Percentiles rank a stretch among this genome's conserved stretches.
These are phyloP conservation scores for Claviceps sorghi DNA, from an alignment of 2,329 filamentous ascomycete genomes.

Conservation along the genomic window DNA sequence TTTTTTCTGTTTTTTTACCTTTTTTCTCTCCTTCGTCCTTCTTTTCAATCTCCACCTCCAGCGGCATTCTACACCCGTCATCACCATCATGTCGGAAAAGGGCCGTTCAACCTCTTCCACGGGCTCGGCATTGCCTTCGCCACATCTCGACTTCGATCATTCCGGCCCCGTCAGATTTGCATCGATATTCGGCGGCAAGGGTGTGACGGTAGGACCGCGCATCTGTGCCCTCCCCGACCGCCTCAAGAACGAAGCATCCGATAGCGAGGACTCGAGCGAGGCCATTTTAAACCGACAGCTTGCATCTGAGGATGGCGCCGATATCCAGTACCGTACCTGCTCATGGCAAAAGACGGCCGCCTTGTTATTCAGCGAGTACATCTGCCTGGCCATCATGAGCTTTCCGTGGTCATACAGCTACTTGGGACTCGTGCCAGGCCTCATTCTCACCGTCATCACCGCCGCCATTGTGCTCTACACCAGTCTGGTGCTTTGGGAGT, in stretches of 20 bases:
- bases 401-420: slow-evolving; percentile 89
- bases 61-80: neutral
- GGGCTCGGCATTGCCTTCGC: slow-evolving; percentile 5
- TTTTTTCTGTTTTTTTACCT: no score
- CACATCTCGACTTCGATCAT: slow-evolving; percentile 12
- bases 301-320: slow-evolving; percentile 58
- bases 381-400: slow-evolving; percentile 84
- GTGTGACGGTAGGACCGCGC: slow-evolving; percentile 33
- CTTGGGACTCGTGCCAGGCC: slow-evolving; percentile 67
- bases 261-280: slow-evolving; percentile 30
- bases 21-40: no score
- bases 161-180: slow-evolving; percentile 17
- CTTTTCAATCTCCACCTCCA: neutral
- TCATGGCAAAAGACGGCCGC: slow-evolving; percentile 92
- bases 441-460: slow-evolving; percentile 70
- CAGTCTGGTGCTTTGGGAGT: slow-evolving; percentile 51
- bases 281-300: slow-evolving; percentile 51
- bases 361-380: slow-evolving; percentile 87
- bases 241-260: slow-evolving; percentile 21
- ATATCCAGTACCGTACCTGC: slow-evolving; percentile 85
- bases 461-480: slow-evolving; percentile 75
- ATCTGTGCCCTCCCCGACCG: slow-evolving; percentile 32
- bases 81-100: slow-evolving; percentile 16
- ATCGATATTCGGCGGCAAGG: slow-evolving; percentile 23
- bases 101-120: neutral